These are phyloP conservation scores for Lipomyces starkeyi DNA, from an alignment of 805 yeast genomes.

Conservation along the genomic window DNA sequence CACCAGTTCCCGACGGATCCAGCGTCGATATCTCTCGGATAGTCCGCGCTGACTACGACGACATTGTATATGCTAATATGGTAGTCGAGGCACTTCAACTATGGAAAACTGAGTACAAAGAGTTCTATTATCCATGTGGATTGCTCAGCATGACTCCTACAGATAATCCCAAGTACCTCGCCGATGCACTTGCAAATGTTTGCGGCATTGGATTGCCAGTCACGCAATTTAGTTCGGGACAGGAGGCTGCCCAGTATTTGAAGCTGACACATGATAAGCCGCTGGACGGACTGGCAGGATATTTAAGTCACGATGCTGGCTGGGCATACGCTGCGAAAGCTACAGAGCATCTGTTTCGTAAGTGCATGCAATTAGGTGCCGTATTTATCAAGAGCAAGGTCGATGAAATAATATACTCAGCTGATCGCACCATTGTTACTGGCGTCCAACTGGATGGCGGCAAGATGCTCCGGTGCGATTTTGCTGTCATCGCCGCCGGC, in stretches of 20 bases:
- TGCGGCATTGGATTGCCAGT: constrained; percentile 26
- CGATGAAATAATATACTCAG: constrained; percentile 16
- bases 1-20: constrained; percentile 46
- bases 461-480: constrained; percentile 19
- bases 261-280: constrained; percentile 44
- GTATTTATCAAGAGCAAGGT: constrained; percentile 30
- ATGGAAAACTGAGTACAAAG: constrained; percentile 46
- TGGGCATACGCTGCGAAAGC: constrained; percentile 39
- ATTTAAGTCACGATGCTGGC: constrained; percentile 40
- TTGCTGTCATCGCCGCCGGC: constrained; percentile 35
- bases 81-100: constrained; percentile 53
- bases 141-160: constrained; percentile 30
- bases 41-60: constrained; percentile 56
- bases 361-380: constrained; percentile 31
- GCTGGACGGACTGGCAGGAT: constrained; percentile 42
- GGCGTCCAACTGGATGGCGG: constrained; percentile 21
- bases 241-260: constrained; percentile 12
- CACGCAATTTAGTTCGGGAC: constrained; percentile 17
- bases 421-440: not conserved
- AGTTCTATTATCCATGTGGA: constrained; percentile 33
- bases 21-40: constrained; percentile 58
- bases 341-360: constrained; percentile 15
- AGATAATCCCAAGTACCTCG: constrained; percentile 28
- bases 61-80: constrained; percentile 51
- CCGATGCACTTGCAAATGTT: constrained; percentile 26